Evolutionary conservation across 345 rosid genomes (phyloP).

Genomic region (Angophora floribunda): DNA sequence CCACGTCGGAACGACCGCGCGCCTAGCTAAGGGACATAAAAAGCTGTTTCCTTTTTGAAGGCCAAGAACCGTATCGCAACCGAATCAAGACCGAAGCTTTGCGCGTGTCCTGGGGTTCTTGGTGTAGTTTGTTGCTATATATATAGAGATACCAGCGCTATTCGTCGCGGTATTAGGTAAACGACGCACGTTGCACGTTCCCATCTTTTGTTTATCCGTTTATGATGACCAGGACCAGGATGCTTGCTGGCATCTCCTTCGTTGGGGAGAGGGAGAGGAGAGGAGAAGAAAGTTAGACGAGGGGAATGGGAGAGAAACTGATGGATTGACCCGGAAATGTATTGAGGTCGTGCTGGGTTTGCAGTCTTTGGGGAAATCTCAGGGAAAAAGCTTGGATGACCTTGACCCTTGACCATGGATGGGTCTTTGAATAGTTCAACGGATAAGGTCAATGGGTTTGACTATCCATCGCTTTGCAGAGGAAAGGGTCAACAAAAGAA

Average conservation of each 20-base stretch:
- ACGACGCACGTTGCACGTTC: not conserved
- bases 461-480: rapidly evolving
- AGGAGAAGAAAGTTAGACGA: not conserved
- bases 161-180: not conserved
- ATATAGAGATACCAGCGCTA: rapidly evolving
- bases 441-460: not conserved
- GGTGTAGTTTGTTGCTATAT: not conserved
- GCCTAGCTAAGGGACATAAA: rapidly evolving
- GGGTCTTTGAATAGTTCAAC: rapidly evolving
- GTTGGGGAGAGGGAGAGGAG: not conserved
- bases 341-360: not conserved
- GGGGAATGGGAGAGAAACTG: not conserved
- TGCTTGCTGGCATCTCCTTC: no score
- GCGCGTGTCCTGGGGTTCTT: not conserved
- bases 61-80: rapidly evolving
- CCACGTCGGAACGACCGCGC: not conserved
- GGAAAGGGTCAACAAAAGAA: not conserved
- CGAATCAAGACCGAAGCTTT: not conserved
- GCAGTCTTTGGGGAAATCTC: not conserved
- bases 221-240: not conserved
- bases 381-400: not conserved
- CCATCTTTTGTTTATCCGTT: not conserved
- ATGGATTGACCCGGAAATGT: rapidly evolving
- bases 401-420: not conserved
- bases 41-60: not conserved